Conservation (phyloP, 371 early-diverging fungal genomes). For the Mortierella sp. region DNA sequence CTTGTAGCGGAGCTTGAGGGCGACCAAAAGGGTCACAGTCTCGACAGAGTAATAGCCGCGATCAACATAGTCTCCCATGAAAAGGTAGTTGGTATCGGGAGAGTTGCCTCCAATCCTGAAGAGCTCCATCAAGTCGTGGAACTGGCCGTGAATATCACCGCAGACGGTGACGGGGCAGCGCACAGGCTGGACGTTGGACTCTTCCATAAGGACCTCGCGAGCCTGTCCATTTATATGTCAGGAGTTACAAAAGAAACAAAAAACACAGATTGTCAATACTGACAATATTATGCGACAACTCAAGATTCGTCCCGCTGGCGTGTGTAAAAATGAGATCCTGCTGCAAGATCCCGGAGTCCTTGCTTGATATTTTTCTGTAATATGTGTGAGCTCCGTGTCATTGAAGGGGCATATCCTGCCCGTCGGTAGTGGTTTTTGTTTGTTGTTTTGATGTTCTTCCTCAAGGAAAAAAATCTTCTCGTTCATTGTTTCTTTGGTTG, state of each 20-base stretch:
- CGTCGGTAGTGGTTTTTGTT: background rate
- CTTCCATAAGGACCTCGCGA: slow-evolving; percentile 95
- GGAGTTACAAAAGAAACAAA: background rate
- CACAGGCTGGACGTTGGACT: slow-evolving; percentile 97
- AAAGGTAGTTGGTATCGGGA: slow-evolving; percentile 99
- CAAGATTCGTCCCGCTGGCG: background rate
- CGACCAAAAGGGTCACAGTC: slow-evolving; percentile 97
- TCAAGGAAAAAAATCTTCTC: too few relatives aligned
- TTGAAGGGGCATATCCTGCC: background rate
- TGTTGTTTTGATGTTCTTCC: background rate
- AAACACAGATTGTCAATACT: background rate
- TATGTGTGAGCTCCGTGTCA: background rate
- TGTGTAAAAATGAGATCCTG: background rate
- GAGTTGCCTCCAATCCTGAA: slow-evolving; percentile 98
- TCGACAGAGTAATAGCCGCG: slow-evolving; percentile 99
- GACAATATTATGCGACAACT: background rate
- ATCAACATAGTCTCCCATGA: slow-evolving; percentile 99
- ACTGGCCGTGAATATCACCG: slow-evolving; percentile 99
- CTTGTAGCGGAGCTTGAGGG: slow-evolving; percentile 95
- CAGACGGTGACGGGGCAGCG: slow-evolving; percentile 97
- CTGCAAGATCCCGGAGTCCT: background rate
- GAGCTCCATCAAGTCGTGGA: slow-evolving; percentile 98
- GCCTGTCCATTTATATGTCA: slow-evolving; percentile 70
- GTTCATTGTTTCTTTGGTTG: background rate
- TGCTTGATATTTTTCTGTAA: background rate